A percentile compares a stretch with the other conserved stretches of the same genome.
These are phyloP conservation scores for Pisolithus thermaeus DNA, from an alignment of 1,284 basidiomycete species.

Conservation along the genomic window DNA sequence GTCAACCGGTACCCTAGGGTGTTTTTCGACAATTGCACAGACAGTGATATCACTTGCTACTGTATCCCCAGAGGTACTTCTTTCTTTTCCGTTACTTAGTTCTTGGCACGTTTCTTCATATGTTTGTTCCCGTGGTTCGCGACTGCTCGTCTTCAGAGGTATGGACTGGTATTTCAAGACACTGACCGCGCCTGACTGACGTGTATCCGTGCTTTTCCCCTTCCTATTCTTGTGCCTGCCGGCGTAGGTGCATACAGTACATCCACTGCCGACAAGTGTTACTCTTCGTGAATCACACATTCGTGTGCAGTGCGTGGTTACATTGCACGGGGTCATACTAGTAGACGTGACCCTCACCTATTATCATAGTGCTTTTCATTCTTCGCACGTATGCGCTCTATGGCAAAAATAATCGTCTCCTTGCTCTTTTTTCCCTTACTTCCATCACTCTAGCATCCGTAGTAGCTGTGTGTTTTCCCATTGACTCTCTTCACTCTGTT, in stretches of 20 bases:
- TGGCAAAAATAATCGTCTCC: conserved; percentile 3
- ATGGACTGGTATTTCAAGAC: neutral
- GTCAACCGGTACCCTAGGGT: conserved; percentile 38
- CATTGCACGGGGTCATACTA: neutral
- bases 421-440: conserved; percentile 1
- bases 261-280: conserved; percentile 33
- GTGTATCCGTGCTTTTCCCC: neutral
- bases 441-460: neutral
- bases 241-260: conserved; percentile 27
- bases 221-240: neutral
- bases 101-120: neutral
- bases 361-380: conserved; percentile 4
- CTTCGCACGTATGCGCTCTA: conserved; percentile 11
- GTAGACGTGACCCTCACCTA: neutral
- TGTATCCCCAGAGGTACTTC: neutral
- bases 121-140: neutral
- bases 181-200: neutral
- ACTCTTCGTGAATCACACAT: conserved; percentile 34
- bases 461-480: neutral
- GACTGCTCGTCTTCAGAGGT: conserved; percentile 1
- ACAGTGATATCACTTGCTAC: conserved; percentile 10
- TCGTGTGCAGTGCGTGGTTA: conserved; percentile 33
- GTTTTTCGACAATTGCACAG: conserved; percentile 33
- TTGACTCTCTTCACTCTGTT: neutral
- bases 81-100: too few relatives aligned